Conservation (phyloP, 345 rosid species). For the Citrus inodora region DNA sequence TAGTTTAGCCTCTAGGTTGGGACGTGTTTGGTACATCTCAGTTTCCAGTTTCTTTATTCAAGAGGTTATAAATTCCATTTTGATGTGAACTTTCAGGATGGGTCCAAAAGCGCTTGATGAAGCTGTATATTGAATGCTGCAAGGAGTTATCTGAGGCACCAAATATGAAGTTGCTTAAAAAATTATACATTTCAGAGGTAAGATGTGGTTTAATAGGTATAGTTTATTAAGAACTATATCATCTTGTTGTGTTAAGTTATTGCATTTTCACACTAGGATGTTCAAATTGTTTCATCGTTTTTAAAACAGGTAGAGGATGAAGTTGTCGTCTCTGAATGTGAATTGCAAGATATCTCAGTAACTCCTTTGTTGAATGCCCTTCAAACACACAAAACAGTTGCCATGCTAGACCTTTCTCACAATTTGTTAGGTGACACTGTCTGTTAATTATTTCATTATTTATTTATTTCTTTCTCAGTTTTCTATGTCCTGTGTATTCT, state of each 20-base stretch:
- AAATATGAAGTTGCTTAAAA: slow-evolving; percentile 76
- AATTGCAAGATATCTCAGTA: slow-evolving; percentile 85
- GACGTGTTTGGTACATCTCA: not conserved
- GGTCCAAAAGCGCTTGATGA: slow-evolving; percentile 93
- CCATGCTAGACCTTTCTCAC: slow-evolving; percentile 79
- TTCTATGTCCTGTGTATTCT: not conserved
- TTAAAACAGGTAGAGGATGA: slow-evolving; percentile 82
- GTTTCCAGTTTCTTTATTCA: not conserved
- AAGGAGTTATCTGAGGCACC: slow-evolving; percentile 63
- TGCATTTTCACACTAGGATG: not conserved
- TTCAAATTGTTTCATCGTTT: slow-evolving; percentile 11
- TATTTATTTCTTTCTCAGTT: not conserved
- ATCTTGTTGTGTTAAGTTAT: not conserved
- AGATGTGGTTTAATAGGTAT: slow-evolving; percentile 3
- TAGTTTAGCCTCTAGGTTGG: not conserved
- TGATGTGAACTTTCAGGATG: slow-evolving; percentile 53
- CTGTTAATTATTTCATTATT: slow-evolving; percentile 8
- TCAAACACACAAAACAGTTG: slow-evolving; percentile 59
- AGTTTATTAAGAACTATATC: slow-evolving; percentile 2
- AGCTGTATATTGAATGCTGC: slow-evolving; percentile 78
- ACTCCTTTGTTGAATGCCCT: slow-evolving; percentile 78
- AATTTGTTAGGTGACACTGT: slow-evolving; percentile 69
- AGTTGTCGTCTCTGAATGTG: slow-evolving; percentile 72
- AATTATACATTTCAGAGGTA: slow-evolving; percentile 83
- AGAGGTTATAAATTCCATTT: not conserved